These are phyloP conservation scores for Haplosporangium sp. DNA, from an alignment of 371 early-diverging fungal species.

Conservation along the genomic window DNA sequence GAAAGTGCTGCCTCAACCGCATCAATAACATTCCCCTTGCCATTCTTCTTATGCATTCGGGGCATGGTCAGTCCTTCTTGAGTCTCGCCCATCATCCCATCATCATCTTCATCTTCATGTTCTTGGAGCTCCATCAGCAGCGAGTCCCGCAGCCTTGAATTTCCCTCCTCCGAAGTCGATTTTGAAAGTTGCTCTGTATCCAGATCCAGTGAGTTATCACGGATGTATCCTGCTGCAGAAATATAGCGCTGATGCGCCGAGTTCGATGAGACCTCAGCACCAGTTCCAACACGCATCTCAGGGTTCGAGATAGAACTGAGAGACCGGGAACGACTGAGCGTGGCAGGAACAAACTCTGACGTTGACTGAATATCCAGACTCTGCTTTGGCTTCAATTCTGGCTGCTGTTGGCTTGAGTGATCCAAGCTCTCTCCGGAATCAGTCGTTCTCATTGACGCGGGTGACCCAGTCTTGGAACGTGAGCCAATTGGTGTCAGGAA, in stretches of 20 bases:
- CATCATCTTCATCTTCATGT: slow-evolving; percentile 44
- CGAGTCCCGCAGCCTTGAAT: slow-evolving; percentile 15
- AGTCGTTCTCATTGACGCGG: slow-evolving; percentile 16
- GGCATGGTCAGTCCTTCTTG: slow-evolving; percentile 32
- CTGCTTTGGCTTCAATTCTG: slow-evolving; percentile 13
- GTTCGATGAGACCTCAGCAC: neutral
- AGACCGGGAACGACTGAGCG: slow-evolving; percentile 32
- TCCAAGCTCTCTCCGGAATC: slow-evolving; percentile 13
- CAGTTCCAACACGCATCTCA: neutral
- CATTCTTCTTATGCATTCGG: slow-evolving; percentile 24
- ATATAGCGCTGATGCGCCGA: neutral
- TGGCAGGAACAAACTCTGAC: neutral
- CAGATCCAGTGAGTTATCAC: slow-evolving; percentile 21
- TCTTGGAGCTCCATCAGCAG: slow-evolving; percentile 33
- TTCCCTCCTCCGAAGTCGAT: slow-evolving; percentile 7
- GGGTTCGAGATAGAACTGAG: slow-evolving; percentile 35
- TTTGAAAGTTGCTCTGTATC: slow-evolving; percentile 12
- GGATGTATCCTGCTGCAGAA: neutral
- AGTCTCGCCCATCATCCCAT: slow-evolving; percentile 19
- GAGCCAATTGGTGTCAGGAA: slow-evolving; percentile 16
- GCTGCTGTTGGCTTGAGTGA: neutral
- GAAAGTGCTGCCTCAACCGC: slow-evolving; percentile 72
- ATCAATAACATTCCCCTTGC: slow-evolving; percentile 61
- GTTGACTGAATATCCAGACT: slow-evolving; percentile 15
- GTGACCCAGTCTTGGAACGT: slow-evolving; percentile 30